Evolutionary conservation across 2,329 filamentous ascomycete species (phyloP).

Genomic region (Juglanconis oblonga): DNA sequence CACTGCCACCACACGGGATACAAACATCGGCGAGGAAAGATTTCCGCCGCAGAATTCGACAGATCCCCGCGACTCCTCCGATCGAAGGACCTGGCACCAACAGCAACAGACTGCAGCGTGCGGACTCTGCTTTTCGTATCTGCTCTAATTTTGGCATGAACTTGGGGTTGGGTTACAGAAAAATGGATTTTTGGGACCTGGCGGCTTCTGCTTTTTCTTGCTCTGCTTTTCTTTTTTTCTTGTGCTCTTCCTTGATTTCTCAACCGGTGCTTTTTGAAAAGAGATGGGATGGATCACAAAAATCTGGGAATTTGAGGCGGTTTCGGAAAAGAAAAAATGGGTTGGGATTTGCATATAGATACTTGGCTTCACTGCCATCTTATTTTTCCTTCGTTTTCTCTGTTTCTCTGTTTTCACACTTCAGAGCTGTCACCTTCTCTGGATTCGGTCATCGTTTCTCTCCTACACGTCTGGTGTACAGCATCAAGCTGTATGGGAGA

Average conservation of each 20-base stretch:
- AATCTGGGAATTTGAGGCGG: constrained; percentile 13
- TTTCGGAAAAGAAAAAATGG: constrained; percentile 22
- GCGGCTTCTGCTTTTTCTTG: constrained; percentile 1
- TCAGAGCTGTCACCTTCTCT: background rate
- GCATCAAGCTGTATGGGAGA: constrained; percentile 15
- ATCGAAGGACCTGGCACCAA: background rate
- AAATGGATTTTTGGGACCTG: constrained; percentile 11
- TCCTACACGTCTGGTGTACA: constrained; percentile 23
- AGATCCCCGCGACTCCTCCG: background rate
- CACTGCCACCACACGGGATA: background rate
- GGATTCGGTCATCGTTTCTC: background rate
- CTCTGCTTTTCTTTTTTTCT: constrained; percentile 5
- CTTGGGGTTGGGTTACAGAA: constrained; percentile 18
- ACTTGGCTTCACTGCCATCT: constrained; percentile 18
- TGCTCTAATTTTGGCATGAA: constrained; percentile 15
- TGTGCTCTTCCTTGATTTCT: background rate
- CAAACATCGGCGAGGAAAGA: background rate
- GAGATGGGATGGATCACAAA: constrained; percentile 16
- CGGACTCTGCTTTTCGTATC: background rate
- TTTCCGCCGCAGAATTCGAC: constrained; percentile 2
- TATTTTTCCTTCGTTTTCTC: constrained; percentile 13
- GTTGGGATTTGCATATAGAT: constrained; percentile 28
- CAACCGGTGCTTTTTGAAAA: constrained; percentile 12
- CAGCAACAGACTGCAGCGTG: background rate
- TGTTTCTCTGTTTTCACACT: background rate